phyloP scores from a whole-genome alignment of 352 stramenopile species.

The Proteromonas lacertae region DNA sequence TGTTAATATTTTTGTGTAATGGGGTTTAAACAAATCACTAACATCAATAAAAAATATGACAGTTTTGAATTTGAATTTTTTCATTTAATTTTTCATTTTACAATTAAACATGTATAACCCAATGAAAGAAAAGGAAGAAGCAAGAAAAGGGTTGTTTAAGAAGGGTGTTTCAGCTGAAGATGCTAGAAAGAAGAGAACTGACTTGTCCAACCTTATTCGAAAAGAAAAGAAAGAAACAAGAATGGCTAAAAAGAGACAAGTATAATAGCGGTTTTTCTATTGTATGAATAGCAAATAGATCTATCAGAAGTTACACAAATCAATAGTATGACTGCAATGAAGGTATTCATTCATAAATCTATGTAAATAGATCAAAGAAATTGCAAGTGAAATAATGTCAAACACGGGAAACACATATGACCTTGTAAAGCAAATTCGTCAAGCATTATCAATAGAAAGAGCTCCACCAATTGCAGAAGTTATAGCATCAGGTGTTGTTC shows the following conservation, averaged over 20 bases:
- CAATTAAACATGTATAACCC: background rate
- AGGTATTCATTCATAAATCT: no score
- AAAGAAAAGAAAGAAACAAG: constrained; percentile 25
- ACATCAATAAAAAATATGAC: no score
- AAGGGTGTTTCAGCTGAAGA: constrained; percentile 13
- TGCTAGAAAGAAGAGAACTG: constrained; percentile 13
- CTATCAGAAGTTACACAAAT: no score
- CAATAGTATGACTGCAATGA: no score
- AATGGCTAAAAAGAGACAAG: constrained; percentile 12
- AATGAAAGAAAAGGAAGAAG: constrained; percentile 1
- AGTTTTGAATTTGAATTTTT: no score
- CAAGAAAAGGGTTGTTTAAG: constrained; percentile 10
- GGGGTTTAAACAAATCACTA: no score
- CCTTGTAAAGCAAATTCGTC: constrained; percentile 13
- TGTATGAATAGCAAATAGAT: background rate
- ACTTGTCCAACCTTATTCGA: constrained; percentile 19
- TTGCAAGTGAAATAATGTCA: no score
- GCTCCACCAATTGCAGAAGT: constrained; percentile 73
- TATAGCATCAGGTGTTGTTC: constrained; percentile 52
- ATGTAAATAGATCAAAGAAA: no score
- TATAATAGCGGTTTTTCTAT: background rate
- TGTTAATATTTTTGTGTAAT: no score
- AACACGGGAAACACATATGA: constrained; percentile 3
- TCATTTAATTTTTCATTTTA: no score
- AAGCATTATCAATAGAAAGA: constrained; percentile 29